Conservation (phyloP, 2,329 filamentous ascomycete genomes). For the Penicillium sp. region DNA sequence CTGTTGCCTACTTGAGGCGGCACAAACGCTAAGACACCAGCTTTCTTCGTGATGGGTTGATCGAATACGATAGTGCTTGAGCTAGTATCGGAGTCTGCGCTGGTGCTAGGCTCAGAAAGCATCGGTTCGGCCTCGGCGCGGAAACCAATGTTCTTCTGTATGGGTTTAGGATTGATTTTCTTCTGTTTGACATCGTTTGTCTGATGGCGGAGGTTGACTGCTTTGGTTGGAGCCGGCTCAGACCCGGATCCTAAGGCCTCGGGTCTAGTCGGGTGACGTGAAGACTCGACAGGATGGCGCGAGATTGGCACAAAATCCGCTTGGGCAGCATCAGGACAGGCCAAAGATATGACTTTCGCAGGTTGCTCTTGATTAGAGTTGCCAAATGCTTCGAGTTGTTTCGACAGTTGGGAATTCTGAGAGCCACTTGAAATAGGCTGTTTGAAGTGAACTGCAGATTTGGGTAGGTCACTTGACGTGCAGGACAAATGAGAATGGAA, state of each 20-base stretch:
- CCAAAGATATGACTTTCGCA: too few species aligned
- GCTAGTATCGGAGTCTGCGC: slow-evolving; percentile 27
- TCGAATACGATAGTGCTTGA: slow-evolving; percentile 28
- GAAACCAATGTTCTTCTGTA: neutral
- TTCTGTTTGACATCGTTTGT: slow-evolving; percentile 1
- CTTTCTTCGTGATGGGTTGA: slow-evolving; percentile 15
- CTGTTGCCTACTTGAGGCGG: slow-evolving; percentile 22
- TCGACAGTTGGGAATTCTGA: neutral
- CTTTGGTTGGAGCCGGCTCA: neutral
- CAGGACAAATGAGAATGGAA: neutral
- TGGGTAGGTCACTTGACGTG: too few species aligned
- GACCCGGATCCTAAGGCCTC: too few species aligned
- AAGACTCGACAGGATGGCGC: too few species aligned
- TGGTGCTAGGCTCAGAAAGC: slow-evolving; percentile 24
- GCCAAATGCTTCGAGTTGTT: too few species aligned
- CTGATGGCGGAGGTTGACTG: neutral
- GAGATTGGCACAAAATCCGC: too few species aligned
- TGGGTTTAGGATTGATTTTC: slow-evolving; percentile 4
- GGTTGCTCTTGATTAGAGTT: too few species aligned
- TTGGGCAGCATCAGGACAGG: too few species aligned
- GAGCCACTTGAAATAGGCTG: slow-evolving; percentile 3
- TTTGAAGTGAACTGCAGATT: slow-evolving; percentile 7
- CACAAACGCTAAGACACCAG: slow-evolving; percentile 18
- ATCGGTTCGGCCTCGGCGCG: slow-evolving; percentile 8
- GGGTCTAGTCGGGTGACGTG: too few species aligned